Conservation (phyloP, 1,284 basidiomycete genomes). For the Ceratobasidium sp. region DNA sequence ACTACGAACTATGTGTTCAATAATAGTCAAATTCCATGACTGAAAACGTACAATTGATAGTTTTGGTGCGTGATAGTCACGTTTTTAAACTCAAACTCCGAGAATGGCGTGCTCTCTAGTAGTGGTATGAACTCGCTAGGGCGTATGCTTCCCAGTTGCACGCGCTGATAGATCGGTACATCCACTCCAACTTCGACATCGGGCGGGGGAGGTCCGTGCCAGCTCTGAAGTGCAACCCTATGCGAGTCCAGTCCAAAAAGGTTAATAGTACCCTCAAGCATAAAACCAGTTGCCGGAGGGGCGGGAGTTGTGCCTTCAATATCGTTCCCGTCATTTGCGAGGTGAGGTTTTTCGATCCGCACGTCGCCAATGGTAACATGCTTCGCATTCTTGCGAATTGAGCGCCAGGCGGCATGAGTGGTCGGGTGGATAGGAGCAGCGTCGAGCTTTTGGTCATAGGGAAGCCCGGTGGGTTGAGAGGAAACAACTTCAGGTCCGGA, state of each 20-base stretch:
- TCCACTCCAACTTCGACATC: not conserved
- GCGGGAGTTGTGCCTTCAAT: not conserved
- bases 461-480: not conserved
- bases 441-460: not conserved
- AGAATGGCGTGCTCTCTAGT: not conserved
- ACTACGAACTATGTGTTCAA: not conserved
- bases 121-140: not conserved
- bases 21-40: not conserved
- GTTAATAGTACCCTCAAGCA: conserved; percentile 2
- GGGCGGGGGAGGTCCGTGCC: not conserved
- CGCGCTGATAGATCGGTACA: not conserved
- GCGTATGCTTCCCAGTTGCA: not conserved
- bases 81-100: not conserved
- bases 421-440: not conserved
- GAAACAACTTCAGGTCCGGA: too few species aligned
- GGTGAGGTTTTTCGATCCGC: not conserved
- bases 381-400: not conserved
- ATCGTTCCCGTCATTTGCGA: not conserved
- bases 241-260: not conserved
- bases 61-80: conserved; percentile 1
- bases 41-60: not conserved
- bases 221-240: not conserved
- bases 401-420: not conserved
- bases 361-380: not conserved
- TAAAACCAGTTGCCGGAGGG: not conserved